Percentiles rank a stretch among this genome's conserved stretches.
Evolutionary conservation across 805 yeast genomes (phyloP).

Genomic region (Saccharomycopsis amapae): DNA sequence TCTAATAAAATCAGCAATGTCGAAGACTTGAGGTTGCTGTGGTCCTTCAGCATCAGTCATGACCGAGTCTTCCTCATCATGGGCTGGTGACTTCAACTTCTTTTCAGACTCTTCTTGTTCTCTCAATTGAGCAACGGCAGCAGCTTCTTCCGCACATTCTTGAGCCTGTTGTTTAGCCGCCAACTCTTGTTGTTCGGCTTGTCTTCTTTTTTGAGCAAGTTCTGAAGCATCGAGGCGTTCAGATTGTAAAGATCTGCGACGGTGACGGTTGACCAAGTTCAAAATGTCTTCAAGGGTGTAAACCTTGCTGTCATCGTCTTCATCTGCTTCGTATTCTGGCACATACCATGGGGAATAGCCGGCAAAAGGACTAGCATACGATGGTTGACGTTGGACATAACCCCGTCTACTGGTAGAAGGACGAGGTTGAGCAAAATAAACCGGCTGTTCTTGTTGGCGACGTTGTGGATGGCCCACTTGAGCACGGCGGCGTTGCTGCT

Average conservation of each 20-base stretch:
- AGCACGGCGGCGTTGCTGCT: background rate
- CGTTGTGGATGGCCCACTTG: background rate
- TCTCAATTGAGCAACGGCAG: constrained; percentile 21
- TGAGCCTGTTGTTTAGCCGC: constrained; percentile 11
- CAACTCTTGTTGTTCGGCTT: constrained; percentile 1
- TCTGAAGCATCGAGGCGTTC: background rate
- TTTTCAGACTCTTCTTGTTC: constrained; percentile 13
- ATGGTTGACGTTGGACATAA: background rate
- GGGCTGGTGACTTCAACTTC: constrained; percentile 9
- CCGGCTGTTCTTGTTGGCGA: background rate
- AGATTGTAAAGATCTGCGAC: constrained; percentile 12
- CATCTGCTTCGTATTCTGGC: background rate
- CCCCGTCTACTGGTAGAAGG: no score
- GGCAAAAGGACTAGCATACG: no score
- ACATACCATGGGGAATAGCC: no score
- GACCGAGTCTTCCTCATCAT: background rate
- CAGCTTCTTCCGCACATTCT: constrained; percentile 16
- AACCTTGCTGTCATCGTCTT: constrained; percentile 9
- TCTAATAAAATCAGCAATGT: constrained; percentile 17
- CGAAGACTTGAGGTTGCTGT: constrained; percentile 3
- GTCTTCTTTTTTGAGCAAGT: background rate
- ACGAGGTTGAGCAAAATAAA: background rate
- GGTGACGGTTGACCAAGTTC: constrained; percentile 18
- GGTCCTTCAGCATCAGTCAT: constrained; percentile 6
- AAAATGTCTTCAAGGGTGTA: constrained; percentile 20